phyloP scores from a whole-genome alignment of 2,329 filamentous ascomycete species.

The Diplodia intermedia region DNA sequence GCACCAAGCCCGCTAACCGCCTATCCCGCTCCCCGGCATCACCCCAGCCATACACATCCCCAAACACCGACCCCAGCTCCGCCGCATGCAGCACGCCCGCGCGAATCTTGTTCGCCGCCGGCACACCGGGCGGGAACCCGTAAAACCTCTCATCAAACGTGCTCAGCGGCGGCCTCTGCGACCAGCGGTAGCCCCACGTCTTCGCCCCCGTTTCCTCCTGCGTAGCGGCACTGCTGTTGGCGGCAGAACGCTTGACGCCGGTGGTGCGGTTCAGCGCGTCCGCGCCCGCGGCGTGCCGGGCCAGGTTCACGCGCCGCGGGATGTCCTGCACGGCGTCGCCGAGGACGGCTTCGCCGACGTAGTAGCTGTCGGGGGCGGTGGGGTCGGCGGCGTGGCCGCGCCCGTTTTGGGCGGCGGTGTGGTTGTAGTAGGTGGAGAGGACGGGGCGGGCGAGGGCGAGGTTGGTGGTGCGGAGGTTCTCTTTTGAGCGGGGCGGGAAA shows the following conservation, averaged over 20 bases:
- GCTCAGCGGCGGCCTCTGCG: slow-evolving; percentile 11
- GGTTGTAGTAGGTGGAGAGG: slow-evolving; percentile 23
- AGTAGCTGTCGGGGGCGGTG: slow-evolving; percentile 17
- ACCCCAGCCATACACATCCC: not conserved
- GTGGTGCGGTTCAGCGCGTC: not conserved
- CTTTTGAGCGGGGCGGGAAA: not conserved
- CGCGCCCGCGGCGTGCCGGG: slow-evolving; percentile 1
- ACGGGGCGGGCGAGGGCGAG: slow-evolving; percentile 9
- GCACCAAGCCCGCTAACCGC: not conserved
- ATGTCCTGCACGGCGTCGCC: slow-evolving; percentile 18
- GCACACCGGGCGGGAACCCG: not conserved
- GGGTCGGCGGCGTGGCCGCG: slow-evolving; percentile 27
- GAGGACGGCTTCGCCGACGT: slow-evolving; percentile 22
- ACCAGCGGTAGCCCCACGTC: slow-evolving; percentile 23
- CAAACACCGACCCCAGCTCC: slow-evolving; percentile 25
- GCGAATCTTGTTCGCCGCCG: not conserved
- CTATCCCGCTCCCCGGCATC: not conserved
- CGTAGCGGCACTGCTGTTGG: no score
- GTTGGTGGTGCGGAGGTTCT: slow-evolving; percentile 18
- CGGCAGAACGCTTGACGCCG: not conserved
- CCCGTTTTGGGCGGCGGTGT: slow-evolving; percentile 12
- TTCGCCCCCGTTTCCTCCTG: not conserved
- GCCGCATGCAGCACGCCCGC: slow-evolving; percentile 20
- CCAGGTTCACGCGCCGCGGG: not conserved
- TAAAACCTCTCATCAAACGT: not conserved